phyloP scores from a whole-genome alignment of 805 yeast species.

The Cyberlindnera lachancei region DNA sequence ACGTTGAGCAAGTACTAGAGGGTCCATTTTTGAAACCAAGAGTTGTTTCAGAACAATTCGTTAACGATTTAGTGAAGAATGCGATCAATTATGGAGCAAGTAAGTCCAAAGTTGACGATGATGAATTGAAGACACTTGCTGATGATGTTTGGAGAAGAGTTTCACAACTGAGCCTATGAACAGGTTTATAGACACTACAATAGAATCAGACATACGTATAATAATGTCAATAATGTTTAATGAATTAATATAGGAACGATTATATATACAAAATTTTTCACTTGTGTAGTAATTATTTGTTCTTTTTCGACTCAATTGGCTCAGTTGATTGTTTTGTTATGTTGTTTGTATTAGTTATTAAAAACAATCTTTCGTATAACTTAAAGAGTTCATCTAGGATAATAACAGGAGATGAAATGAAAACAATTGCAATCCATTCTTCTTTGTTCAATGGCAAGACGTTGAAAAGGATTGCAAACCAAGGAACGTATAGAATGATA shows the following conservation, averaged over 20 bases:
- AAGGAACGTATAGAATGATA: conserved; percentile 28
- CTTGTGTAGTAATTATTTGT: no score
- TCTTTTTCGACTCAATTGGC: no score
- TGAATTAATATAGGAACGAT: conserved; percentile 1
- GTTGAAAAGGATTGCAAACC: conserved; percentile 25
- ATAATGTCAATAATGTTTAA: neutral
- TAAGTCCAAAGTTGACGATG: conserved; percentile 34
- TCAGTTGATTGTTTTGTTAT: no score
- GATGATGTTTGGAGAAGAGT: conserved; percentile 51
- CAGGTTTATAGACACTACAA: no score
- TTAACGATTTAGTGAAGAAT: conserved; percentile 64
- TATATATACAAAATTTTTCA: no score
- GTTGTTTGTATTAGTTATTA: no score
- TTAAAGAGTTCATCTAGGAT: conserved; percentile 31
- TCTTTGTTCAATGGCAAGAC: conserved; percentile 26
- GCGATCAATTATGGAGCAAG: conserved; percentile 69
- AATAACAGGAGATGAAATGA: conserved; percentile 30
- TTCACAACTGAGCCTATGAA: conserved; percentile 12
- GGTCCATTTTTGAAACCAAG: conserved; percentile 71
- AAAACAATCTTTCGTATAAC: conserved; percentile 23
- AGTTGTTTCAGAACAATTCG: conserved; percentile 56
- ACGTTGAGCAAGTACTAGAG: conserved; percentile 51
- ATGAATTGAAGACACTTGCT: conserved; percentile 40
- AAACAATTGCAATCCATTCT: conserved; percentile 31
- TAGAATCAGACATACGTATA: no score